These are phyloP conservation scores for Hypoxylon sp. DNA, from an alignment of 2,329 filamentous ascomycete species.

Conservation along the genomic window DNA sequence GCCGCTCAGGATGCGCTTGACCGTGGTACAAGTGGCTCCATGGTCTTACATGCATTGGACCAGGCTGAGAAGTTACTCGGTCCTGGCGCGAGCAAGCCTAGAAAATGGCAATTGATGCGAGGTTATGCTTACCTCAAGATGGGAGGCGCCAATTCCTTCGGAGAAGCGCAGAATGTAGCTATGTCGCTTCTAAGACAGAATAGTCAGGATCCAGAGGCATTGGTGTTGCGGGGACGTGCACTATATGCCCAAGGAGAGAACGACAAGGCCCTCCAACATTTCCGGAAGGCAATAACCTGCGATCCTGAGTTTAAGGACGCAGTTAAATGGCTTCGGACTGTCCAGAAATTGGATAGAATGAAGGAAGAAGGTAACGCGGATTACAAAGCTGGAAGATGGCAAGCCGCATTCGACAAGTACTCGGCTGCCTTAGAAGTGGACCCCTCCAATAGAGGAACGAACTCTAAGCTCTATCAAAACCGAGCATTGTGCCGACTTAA, in stretches of 20 bases:
- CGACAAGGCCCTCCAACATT: slow-evolving; percentile 92
- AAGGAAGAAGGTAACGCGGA: slow-evolving; percentile 93
- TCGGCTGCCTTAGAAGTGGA: slow-evolving; percentile 87
- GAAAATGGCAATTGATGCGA: slow-evolving; percentile 94
- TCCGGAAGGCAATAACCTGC: slow-evolving; percentile 88
- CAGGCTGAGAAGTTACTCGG: slow-evolving; percentile 89
- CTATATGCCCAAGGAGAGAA: slow-evolving; percentile 95
- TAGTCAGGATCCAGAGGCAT: slow-evolving; percentile 91
- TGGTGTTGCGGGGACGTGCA: slow-evolving; percentile 89
- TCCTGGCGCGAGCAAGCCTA: slow-evolving; percentile 80
- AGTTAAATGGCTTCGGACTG: slow-evolving; percentile 87
- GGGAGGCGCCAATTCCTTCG: slow-evolving; percentile 88
- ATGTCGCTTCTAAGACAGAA: slow-evolving; percentile 89
- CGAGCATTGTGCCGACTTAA: slow-evolving; percentile 86
- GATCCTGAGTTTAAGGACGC: slow-evolving; percentile 94
- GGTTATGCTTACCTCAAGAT: slow-evolving; percentile 94
- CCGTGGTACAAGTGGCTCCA: slow-evolving; percentile 84
- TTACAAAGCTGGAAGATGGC: slow-evolving; percentile 88
- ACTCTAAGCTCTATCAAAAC: slow-evolving; percentile 95
- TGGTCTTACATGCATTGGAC: slow-evolving; percentile 92
- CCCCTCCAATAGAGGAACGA: slow-evolving; percentile 89
- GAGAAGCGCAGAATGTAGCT: slow-evolving; percentile 92
- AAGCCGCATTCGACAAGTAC: slow-evolving; percentile 87
- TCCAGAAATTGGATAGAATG: slow-evolving; percentile 92
- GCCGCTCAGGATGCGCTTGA: slow-evolving; percentile 84